A percentile compares a stretch with the other conserved stretches of the same genome.
phyloP scores from a whole-genome alignment of 129 eudicot species.

The Artemisia tridentata region DNA sequence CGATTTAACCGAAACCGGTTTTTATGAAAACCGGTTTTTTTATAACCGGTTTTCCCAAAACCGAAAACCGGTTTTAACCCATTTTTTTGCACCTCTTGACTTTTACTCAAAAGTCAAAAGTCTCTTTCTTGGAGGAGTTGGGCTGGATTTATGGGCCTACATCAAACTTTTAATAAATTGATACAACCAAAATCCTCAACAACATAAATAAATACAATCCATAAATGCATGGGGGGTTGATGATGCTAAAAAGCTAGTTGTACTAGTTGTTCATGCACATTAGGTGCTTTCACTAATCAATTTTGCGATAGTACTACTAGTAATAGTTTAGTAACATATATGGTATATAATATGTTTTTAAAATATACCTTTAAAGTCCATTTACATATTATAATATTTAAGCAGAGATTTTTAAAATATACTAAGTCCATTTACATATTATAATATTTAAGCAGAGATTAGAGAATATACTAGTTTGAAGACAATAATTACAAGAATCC shows the following conservation, averaged over 20 bases:
- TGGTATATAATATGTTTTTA: not conserved
- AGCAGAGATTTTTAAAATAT: not conserved
- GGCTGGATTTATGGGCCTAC: not conserved
- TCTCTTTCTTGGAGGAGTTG: not conserved
- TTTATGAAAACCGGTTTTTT: too few species aligned
- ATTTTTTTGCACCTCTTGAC: too few species aligned
- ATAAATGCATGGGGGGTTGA: constrained; percentile 20
- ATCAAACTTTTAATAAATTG: not conserved
- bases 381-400: not conserved
- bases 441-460: not conserved
- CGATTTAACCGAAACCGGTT: too few species aligned
- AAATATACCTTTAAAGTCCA: not conserved
- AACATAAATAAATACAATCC: not conserved
- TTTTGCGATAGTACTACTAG: not conserved
- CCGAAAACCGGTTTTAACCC: too few species aligned
- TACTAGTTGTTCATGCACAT: constrained; percentile 7
- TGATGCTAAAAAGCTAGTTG: constrained; percentile 2
- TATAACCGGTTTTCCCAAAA: too few species aligned
- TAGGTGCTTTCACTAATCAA: constrained; percentile 9
- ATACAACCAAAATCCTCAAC: constrained; percentile 7
- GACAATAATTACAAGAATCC: constrained; percentile 28
- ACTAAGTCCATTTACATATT: not conserved
- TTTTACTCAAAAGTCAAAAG: too few species aligned
- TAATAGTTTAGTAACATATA: not conserved
- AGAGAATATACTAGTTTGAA: constrained; percentile 10